These are phyloP conservation scores for Chytridium lagenaria DNA, from an alignment of 371 early-diverging fungal genomes.

Conservation along the genomic window DNA sequence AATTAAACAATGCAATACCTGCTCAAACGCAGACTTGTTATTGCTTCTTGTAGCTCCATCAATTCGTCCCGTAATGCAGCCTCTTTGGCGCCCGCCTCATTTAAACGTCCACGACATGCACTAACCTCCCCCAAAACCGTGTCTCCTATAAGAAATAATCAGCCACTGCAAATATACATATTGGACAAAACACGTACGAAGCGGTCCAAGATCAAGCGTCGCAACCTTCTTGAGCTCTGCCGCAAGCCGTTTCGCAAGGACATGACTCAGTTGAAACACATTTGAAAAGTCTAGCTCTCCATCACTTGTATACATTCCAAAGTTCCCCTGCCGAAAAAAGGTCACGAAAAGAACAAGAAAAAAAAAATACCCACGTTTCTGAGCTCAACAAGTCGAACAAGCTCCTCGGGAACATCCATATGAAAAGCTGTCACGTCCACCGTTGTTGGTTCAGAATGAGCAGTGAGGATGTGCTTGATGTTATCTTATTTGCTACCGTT, in stretches of 20 bases:
- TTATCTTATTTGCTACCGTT: not conserved
- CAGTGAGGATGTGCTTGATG: not conserved
- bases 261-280: not conserved
- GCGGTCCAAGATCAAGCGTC: not conserved
- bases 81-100: not conserved
- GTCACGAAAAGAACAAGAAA: not conserved
- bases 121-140: not conserved
- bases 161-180: too few species aligned
- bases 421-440: not conserved
- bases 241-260: not conserved
- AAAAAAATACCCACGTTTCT: not conserved
- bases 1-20: too few species aligned
- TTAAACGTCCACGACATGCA: not conserved
- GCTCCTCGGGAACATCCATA: not conserved
- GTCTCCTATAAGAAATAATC: too few species aligned
- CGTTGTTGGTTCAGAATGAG: not conserved
- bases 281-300: constrained; percentile 6
- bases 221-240: not conserved
- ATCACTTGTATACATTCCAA: not conserved
- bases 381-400: not conserved
- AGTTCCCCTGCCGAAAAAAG: not conserved
- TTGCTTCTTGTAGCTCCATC: not conserved
- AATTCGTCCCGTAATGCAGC: not conserved
- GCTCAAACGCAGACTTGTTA: not conserved
- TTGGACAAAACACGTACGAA: not conserved